Percentiles rank a stretch among this genome's conserved stretches.
Evolutionary conservation across 371 early-diverging fungal genomes (phyloP).

Genomic region (Mortierella sp.): DNA sequence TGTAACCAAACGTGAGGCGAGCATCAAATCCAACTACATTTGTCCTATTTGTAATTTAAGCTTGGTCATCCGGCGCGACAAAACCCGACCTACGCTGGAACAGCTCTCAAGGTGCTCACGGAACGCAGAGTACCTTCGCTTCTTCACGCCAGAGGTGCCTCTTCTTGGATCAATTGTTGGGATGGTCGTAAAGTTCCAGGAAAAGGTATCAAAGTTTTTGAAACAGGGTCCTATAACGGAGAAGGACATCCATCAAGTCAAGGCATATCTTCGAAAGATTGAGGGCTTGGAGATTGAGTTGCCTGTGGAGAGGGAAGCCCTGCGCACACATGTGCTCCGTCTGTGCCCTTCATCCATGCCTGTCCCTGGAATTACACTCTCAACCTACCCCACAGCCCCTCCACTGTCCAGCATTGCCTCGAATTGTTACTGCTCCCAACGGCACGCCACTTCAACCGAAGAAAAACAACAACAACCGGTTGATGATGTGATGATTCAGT

Average conservation of each 20-base stretch:
- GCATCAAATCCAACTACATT: slow-evolving; percentile 66
- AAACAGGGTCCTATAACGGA: slow-evolving; percentile 57
- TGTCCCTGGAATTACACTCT: slow-evolving; percentile 31
- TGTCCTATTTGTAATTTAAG: slow-evolving; percentile 78
- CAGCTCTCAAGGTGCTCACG: slow-evolving; percentile 60
- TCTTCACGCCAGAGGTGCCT: slow-evolving; percentile 69
- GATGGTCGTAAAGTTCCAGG: slow-evolving; percentile 51
- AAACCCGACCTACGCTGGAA: slow-evolving; percentile 63
- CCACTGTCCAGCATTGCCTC: slow-evolving; percentile 20
- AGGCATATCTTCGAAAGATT: slow-evolving; percentile 65
- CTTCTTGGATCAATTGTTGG: slow-evolving; percentile 65
- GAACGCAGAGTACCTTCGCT: slow-evolving; percentile 62
- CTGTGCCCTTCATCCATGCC: slow-evolving; percentile 53
- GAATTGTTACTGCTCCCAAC: slow-evolving; percentile 27
- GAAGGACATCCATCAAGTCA: slow-evolving; percentile 44
- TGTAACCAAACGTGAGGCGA: slow-evolving; percentile 70
- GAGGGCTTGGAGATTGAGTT: slow-evolving; percentile 71
- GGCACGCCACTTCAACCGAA: slow-evolving; percentile 18
- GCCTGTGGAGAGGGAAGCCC: slow-evolving; percentile 59
- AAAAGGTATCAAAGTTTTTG: slow-evolving; percentile 60
- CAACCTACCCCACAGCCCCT: slow-evolving; percentile 44
- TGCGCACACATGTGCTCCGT: slow-evolving; percentile 61
- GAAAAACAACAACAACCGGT: slow-evolving; percentile 45
- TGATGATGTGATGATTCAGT: slow-evolving; percentile 61
- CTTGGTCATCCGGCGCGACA: slow-evolving; percentile 57